These are phyloP conservation scores for Microcera coccophila DNA, from an alignment of 2,329 filamentous ascomycete genomes.

Conservation along the genomic window DNA sequence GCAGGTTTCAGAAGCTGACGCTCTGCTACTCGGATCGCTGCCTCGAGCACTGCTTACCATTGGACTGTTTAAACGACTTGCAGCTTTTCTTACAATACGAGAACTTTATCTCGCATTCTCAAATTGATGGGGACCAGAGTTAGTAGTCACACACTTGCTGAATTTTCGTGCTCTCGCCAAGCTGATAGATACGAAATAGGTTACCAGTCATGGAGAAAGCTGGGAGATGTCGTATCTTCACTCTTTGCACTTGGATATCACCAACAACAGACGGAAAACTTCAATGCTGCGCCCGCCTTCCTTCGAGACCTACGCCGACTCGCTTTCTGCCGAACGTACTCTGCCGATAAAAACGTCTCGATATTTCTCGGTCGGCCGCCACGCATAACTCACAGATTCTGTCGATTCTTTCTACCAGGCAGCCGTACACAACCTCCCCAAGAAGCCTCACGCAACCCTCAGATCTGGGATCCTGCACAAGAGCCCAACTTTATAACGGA, in stretches of 20 bases:
- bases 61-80: constrained; percentile 39
- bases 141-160: constrained; percentile 7
- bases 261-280: constrained; percentile 26
- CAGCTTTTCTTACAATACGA: constrained; percentile 45
- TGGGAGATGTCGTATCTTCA: constrained; percentile 44
- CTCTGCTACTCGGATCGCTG: constrained; percentile 20
- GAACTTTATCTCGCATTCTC: constrained; percentile 43
- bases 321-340: constrained; percentile 41
- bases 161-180: not conserved
- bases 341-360: constrained; percentile 44
- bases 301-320: constrained; percentile 37
- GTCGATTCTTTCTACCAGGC: constrained; percentile 29
- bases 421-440: not conserved
- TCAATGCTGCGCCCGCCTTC: constrained; percentile 33
- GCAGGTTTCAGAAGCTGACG: constrained; percentile 12
- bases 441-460: too few relatives aligned
- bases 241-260: constrained; percentile 47
- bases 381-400: constrained; percentile 41
- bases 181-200: constrained; percentile 26
- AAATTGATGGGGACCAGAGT: constrained; percentile 44
- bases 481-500: constrained; percentile 11
- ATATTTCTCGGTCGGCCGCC: constrained; percentile 49
- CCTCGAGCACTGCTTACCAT: constrained; percentile 22
- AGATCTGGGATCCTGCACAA: not conserved
- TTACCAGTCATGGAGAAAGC: constrained; percentile 44